phyloP scores from a whole-genome alignment of 176 grass and related monocot genomes.

The Cenchrus purpureus region DNA sequence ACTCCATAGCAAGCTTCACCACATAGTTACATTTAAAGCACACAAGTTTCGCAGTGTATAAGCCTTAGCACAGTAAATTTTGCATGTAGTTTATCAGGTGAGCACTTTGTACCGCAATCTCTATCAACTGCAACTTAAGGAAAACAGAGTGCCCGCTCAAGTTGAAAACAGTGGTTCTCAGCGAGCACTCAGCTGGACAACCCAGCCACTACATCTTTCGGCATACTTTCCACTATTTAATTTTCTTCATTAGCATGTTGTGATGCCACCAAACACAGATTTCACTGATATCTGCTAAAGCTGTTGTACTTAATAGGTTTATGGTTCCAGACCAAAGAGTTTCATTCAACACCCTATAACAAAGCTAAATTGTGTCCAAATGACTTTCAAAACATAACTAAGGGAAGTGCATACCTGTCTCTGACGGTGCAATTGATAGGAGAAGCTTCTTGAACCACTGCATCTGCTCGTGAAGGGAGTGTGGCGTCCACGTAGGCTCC shows the following conservation, averaged over 20 bases:
- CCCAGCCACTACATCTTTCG: background rate
- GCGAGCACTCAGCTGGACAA: background rate
- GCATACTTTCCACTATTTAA: slow-evolving; percentile 30
- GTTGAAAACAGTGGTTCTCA: slow-evolving; percentile 8
- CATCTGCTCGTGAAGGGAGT: slow-evolving; percentile 73
- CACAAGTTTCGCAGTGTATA: background rate
- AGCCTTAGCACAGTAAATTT: slow-evolving; percentile 1
- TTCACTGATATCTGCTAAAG: slow-evolving; percentile 3
- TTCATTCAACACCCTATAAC: background rate
- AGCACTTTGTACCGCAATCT: background rate
- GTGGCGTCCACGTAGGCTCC: slow-evolving; percentile 61
- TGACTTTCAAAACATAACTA: slow-evolving; percentile 3
- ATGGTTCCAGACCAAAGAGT: background rate
- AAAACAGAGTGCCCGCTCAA: slow-evolving; percentile 15
- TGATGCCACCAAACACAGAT: slow-evolving; percentile 8
- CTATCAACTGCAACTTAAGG: slow-evolving; percentile 18
- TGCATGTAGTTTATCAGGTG: slow-evolving; percentile 5
- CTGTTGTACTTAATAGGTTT: background rate
- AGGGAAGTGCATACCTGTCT: slow-evolving; percentile 34
- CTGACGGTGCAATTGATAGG: slow-evolving; percentile 36
- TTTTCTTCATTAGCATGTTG: background rate
- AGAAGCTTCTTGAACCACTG: slow-evolving; percentile 88
- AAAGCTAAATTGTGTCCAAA: background rate
- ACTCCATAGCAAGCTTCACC: slow-evolving; percentile 5
- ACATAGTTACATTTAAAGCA: slow-evolving; percentile 11